Base-by-base conservation (phyloP, 2,329 filamentous ascomycete species). In the Penicillium corylophilum region DNA sequence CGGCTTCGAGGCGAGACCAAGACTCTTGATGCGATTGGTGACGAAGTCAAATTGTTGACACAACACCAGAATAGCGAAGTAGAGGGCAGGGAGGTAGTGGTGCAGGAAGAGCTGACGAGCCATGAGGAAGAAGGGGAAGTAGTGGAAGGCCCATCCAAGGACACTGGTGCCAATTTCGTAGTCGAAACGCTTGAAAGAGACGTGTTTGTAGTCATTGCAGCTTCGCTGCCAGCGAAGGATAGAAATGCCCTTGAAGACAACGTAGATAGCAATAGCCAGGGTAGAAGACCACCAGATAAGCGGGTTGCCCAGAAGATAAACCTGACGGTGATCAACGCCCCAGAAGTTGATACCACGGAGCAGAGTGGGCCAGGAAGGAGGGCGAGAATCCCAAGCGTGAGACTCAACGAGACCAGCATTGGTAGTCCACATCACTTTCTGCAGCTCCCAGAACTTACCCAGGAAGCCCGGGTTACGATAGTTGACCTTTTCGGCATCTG, bases 61-160 rank as follows among this genome's bases (percentile, higher is more conserved):
- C 50, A 96, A 81, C 8, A 89, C 86, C 61, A 97, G 86, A 65
- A 99, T 85, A 56, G 89, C 91, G 70, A 99, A 99, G 77, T 96
- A 95, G 13, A 99, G 83, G 2, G 94, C 94, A 0, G 94, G 94
- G 74, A 99, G 94, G 74, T 99, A 99, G 77, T 99, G 94, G 74
- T 99, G 94, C 56, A 99, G 80, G 82, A 99, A 99, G 31, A 99
- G 85, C 75, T 99, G 94, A 64, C 94, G 91, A 70, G 94, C 86
- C 94, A 99, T 97, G 51, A 99, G 82, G 78, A 86, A 99, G 79
- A 99, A 99, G 10, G 94, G 94, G 80, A 99, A 97, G 79, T 96
- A 99, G 75, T 99, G 94, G 73, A 99, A 87, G 43, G 89, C 90
- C 94, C 94, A 99, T 61, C 89, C 94, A 8, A 99, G 82, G 28